Base-by-base conservation (phyloP, 306 rosid genomes). In the Chamaecrista fasciculata region DNA sequence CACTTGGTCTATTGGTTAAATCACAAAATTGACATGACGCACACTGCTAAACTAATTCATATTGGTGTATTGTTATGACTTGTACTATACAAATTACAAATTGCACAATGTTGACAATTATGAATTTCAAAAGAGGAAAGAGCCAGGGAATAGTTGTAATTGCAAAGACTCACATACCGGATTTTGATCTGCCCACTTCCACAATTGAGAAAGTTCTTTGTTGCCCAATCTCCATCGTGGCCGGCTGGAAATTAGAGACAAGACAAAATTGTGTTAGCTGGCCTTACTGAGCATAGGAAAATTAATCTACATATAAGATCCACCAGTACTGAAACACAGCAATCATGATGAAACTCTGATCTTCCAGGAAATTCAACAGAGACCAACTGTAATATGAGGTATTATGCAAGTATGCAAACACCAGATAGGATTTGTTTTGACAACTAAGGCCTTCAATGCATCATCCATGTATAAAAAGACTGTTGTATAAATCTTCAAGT, bases 121-220 rank as follows among this genome's bases (percentile, higher is more conserved):
- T 11, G 16, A 12, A 59, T 59, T 36, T 21, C 26, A 36, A 10
- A 39, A 14, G 1, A 9, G 7, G 40, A 36, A 37, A 37, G 10
- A 37, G n/a, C n/a, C 11, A 37, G 2, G 12, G 10, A 37, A 1
- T 1, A 16, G 14, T 42, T 60, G 19, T n/a, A 16, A 56, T 25
- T 20, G 63, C 10, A 31, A 64, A 56, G 19, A 47, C 60, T 61
- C 53, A 78, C 89, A 12, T 73, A 92, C 98, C 81, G 88, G 97
- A 83, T 93, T 93, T 83, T 93, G 98, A 82, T 93, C 98, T 26
- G 98, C 90, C 97, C 97, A 93, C 78, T 90, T 93, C 98, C 98
- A 93, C 73, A 93, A 76, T 72, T 90, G 98, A 75, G 98, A 88
- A 71, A 93, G 86, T 76, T 93, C 98, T 86, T 85, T 93, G 82